A percentile compares a stretch with the other conserved stretches of the same genome.
Evolutionary conservation across 768 basidiomycete genomes (phyloP).

Genomic region (Agaricus blazei): DNA sequence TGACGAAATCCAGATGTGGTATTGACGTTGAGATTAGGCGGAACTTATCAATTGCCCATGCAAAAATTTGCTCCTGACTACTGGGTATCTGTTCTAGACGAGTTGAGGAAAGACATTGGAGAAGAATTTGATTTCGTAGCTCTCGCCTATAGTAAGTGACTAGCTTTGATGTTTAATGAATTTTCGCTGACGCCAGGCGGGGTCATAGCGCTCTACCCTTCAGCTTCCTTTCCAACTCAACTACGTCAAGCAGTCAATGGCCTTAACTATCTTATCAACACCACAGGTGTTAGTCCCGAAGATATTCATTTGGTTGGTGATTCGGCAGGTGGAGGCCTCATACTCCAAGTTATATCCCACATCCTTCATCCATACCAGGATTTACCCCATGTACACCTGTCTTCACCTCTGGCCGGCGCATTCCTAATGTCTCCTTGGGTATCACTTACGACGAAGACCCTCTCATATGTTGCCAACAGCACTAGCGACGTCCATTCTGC

Average conservation of each 20-base stretch:
- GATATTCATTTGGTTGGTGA: conserved; percentile 32
- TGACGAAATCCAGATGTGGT: not conserved
- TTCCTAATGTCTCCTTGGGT: conserved; percentile 37
- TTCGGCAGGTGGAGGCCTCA: conserved; percentile 34
- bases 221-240: conserved; percentile 29
- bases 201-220: conserved; percentile 25
- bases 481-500: not conserved
- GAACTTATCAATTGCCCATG: conserved; percentile 23
- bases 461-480: conserved; percentile 8
- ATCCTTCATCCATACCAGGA: conserved; percentile 28
- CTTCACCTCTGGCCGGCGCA: conserved; percentile 22
- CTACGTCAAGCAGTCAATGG: conserved; percentile 25
- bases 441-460: conserved; percentile 18
- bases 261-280: conserved; percentile 24
- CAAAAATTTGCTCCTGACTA: conserved; percentile 18
- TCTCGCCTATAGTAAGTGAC: conserved; percentile 25
- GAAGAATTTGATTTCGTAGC: conserved; percentile 22
- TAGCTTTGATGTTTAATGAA: not conserved
- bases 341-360: conserved; percentile 30
- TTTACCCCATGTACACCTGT: conserved; percentile 19
- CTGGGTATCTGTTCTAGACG: conserved; percentile 22
- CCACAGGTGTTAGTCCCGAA: conserved; percentile 22
- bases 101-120: conserved; percentile 18
- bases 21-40: conserved; percentile 19
- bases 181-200: not conserved